Percentiles rank a stretch among this genome's conserved stretches.
These are phyloP conservation scores for Acanthamoeba healyi DNA, from an alignment of 208 protist genomes.

Conservation along the genomic window DNA sequence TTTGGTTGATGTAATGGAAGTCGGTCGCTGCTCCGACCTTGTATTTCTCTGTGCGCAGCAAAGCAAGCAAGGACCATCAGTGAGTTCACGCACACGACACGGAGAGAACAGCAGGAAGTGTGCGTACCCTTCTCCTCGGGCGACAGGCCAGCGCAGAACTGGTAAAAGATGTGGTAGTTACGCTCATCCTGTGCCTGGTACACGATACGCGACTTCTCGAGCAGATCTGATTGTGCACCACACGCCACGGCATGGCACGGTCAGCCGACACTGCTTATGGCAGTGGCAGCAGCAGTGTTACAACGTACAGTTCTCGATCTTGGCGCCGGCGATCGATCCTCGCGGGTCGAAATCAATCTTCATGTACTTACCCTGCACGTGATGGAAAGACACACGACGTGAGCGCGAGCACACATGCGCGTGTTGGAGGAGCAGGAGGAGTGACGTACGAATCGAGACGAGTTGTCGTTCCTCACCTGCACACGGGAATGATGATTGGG, in stretches of 20 bases:
- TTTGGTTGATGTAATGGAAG: conserved; percentile 91
- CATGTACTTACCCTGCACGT: conserved; percentile 73
- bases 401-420: too few relatives aligned
- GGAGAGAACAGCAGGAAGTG: background rate
- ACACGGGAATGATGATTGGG: background rate
- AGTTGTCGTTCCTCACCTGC: conserved; percentile 77
- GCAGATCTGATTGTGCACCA: background rate
- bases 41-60: background rate
- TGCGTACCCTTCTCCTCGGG: conserved; percentile 68
- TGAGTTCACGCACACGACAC: too few relatives aligned
- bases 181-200: conserved; percentile 91
- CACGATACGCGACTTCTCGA: conserved; percentile 82
- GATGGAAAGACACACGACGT: background rate
- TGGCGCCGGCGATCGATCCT: conserved; percentile 65
- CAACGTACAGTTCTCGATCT: conserved; percentile 73
- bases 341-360: conserved; percentile 75
- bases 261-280: too few relatives aligned
- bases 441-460: conserved; percentile 74
- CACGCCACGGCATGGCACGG: too few relatives aligned
- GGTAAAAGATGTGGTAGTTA: conserved; percentile 98
- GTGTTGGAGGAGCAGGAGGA: background rate
- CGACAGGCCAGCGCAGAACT: conserved; percentile 80
- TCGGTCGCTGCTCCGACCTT: conserved; percentile 78
- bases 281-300: background rate
- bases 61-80: background rate